Evolutionary conservation across 1,284 basidiomycete genomes (phyloP).

Genomic region (Ustilago esculenta): DNA sequence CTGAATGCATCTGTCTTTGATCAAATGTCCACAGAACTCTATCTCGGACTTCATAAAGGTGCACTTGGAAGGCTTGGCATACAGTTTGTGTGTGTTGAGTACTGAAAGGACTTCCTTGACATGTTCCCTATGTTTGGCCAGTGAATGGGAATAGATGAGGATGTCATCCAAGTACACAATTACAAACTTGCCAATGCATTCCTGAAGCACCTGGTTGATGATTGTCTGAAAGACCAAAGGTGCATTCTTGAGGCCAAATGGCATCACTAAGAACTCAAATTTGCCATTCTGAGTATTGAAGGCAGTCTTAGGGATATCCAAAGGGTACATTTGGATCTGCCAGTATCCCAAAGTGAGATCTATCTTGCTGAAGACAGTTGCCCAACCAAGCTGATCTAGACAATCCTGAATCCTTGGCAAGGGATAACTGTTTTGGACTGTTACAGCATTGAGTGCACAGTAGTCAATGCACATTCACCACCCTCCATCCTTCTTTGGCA

Average conservation of each 20-base stretch:
- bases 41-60: background rate
- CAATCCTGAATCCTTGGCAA: background rate
- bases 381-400: background rate
- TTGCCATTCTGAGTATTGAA: slow-evolving; percentile 3
- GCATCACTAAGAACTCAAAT: slow-evolving; percentile 11
- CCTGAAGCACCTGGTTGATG: too few relatives aligned
- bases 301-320: slow-evolving; percentile 1
- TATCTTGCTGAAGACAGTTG: background rate
- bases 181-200: too few relatives aligned
- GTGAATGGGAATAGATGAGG: slow-evolving; percentile 3
- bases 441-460: background rate
- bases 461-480: background rate
- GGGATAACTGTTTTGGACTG: background rate
- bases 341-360: background rate
- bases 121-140: slow-evolving; percentile 4
- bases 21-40: slow-evolving; percentile 8
- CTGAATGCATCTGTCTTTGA: background rate
- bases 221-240: too few relatives aligned
- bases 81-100: background rate
- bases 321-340: background rate
- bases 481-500: background rate
- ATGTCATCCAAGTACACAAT: slow-evolving; percentile 18
- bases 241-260: too few relatives aligned
- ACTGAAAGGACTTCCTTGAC: background rate
- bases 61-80: slow-evolving; percentile 5